Percentiles rank a stretch among this genome's conserved stretches.
Conservation (phyloP, 176 grass and related monocot species). For the Oryza nivara region DNA sequence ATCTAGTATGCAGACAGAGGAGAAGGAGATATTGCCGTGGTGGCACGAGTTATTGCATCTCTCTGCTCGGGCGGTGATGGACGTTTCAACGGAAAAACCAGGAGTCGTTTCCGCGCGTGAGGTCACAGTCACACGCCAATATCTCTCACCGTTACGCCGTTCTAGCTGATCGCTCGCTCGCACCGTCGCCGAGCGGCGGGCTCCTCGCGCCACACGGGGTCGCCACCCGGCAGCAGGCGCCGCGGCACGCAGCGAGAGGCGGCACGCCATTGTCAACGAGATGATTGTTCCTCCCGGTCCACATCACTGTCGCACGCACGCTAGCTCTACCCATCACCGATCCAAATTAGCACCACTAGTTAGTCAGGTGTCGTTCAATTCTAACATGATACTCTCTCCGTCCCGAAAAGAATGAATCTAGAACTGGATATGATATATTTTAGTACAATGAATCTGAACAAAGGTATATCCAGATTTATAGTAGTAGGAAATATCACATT, state of each 20-base stretch:
- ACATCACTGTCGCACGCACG: constrained; percentile 50
- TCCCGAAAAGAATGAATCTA: too few relatives aligned
- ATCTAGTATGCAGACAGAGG: background rate
- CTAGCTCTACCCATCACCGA: background rate
- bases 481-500: too few relatives aligned
- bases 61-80: background rate
- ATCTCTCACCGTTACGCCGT: background rate
- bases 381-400: constrained; percentile 8
- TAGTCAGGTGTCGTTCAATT: background rate
- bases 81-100: constrained; percentile 14
- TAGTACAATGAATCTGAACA: too few relatives aligned
- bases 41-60: background rate
- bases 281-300: constrained; percentile 34
- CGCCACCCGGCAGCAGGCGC: constrained; percentile 19
- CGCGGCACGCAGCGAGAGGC: background rate
- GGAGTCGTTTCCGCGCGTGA: background rate
- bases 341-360: background rate
- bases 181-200: background rate
- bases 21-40: background rate
- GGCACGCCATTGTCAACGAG: constrained; percentile 8
- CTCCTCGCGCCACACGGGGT: background rate
- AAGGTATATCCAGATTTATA: too few relatives aligned
- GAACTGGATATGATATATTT: too few relatives aligned
- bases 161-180: too few relatives aligned
- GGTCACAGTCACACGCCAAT: background rate